phyloP scores from a whole-genome alignment of 169 alveolate genomes.

The Fabrea salina region DNA sequence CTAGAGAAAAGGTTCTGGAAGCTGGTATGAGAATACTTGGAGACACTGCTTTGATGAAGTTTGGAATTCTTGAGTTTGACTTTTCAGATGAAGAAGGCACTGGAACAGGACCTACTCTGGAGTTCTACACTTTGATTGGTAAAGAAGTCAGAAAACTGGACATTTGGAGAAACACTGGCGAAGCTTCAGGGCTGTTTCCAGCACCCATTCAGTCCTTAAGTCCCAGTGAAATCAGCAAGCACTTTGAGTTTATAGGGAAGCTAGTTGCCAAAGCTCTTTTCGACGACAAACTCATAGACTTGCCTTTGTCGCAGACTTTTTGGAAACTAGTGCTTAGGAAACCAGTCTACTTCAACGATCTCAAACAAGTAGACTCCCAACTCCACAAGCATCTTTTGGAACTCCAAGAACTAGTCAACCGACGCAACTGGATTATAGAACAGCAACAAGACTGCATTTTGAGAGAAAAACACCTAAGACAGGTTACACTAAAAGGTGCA shows the following conservation, averaged over 20 bases:
- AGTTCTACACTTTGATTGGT: slow-evolving; percentile 53
- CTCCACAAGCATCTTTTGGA: slow-evolving; percentile 44
- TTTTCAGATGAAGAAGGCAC: slow-evolving; percentile 72
- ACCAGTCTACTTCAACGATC: slow-evolving; percentile 41
- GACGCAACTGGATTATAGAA: slow-evolving; percentile 1
- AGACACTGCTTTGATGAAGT: slow-evolving; percentile 40
- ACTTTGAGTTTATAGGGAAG: slow-evolving; percentile 58
- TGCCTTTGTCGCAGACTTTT: slow-evolving; percentile 58
- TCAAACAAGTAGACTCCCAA: slow-evolving; percentile 36
- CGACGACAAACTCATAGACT: slow-evolving; percentile 69
- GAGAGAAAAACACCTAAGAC: neutral
- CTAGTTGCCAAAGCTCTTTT: slow-evolving; percentile 60
- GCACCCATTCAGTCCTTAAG: neutral
- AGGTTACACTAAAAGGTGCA: slow-evolving; percentile 38
- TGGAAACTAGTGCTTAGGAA: slow-evolving; percentile 64
- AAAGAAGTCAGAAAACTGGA: slow-evolving; percentile 44
- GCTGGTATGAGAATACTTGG: slow-evolving; percentile 45
- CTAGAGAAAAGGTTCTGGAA: slow-evolving; percentile 56
- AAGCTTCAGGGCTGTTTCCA: slow-evolving; percentile 20
- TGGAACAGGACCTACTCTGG: slow-evolving; percentile 81
- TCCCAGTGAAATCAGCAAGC: neutral
- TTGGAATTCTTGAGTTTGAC: slow-evolving; percentile 65
- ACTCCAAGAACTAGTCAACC: slow-evolving; percentile 35
- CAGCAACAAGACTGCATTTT: slow-evolving; percentile 12
- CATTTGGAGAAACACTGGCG: slow-evolving; percentile 31